Conservation (phyloP, 768 basidiomycete genomes). For the Mycena sanguinolenta region DNA sequence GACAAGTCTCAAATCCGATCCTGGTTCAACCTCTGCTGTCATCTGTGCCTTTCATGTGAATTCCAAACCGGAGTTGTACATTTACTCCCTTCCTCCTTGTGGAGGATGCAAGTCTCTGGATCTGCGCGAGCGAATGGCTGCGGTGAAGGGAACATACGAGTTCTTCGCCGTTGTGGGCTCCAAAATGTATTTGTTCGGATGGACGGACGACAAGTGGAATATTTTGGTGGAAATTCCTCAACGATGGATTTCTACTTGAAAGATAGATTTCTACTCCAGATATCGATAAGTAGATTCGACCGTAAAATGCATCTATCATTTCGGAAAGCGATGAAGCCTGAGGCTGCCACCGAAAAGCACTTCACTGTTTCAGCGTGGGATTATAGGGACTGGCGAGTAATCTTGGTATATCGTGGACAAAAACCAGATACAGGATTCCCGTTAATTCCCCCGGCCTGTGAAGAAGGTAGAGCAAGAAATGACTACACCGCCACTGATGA, state of each 20-base stretch:
- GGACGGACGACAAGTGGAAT: background rate
- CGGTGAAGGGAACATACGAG: background rate
- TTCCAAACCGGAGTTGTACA: slow-evolving; percentile 5
- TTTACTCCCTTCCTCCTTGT: slow-evolving; percentile 11
- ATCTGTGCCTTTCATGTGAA: slow-evolving; percentile 17
- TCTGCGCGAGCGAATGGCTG: slow-evolving; percentile 7
- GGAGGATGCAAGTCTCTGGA: slow-evolving; percentile 1
- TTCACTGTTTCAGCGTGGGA: no score
- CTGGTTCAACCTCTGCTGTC: slow-evolving; percentile 2
- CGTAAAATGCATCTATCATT: no score
- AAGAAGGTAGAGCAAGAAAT: no score
- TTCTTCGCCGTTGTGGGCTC: slow-evolving; percentile 9
- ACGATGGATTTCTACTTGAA: slow-evolving; percentile 1
- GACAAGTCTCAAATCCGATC: background rate
- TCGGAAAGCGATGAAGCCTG: no score
- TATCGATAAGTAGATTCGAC: no score
- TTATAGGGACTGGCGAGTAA: no score
- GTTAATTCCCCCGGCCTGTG: no score
- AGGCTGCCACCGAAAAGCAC: no score
- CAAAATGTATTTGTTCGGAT: background rate
- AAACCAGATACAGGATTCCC: no score
- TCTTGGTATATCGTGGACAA: no score
- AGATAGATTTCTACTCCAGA: no score
- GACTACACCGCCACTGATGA: no score
- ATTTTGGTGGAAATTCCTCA: slow-evolving; percentile 3